Evolutionary conservation across 108 stramenopile genomes (phyloP), one percentile per base, ranked within the genome.

Genomic region (Pelagomonas calceolata): DNA sequence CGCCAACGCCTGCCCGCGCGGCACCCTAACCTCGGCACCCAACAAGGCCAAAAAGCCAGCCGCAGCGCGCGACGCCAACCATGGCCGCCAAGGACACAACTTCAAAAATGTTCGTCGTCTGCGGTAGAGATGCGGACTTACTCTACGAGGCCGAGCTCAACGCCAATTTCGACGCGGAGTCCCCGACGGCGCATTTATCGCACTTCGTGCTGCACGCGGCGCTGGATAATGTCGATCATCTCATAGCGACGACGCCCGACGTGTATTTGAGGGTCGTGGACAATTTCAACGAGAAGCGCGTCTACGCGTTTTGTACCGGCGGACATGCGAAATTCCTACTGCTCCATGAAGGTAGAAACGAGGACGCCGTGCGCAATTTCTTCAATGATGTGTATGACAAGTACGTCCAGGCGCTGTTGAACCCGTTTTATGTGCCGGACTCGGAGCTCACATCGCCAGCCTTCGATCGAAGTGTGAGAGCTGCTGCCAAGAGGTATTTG

Each of bases 361-460:
- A 94, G 77, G 93, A 94, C 60, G 84, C 73, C 43, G 85, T 95
- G 45, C 83, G 86, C 70, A 90, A 82, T 60, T 95, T 95, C 73
- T 95, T 95, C 81, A 82, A 87, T 37, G 95, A 94, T 34, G 91
- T 95, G 10, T 91, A 94, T 67, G 93, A 93, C 45, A 81, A 92
- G 34, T 95, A 93, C 75, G 95, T 95, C 69, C 94, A 95, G 88
- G 79, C 90, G 45, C 82, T 90, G 21, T 91, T 95, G 93, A 95
- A 95, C 81, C 95, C 95, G 36, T 94, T 95, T 68, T 94, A 93
- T 78, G 82, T 83, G 46, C 90, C 90, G 72, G 95, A 95, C 66
- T 89, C 91, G 30, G 92, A 92, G 44, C 91, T 95, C 69, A 78
- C 80, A 29, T 88, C 85, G 7, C 87, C 82, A 73, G 87, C 86